Percentiles rank a stretch among this genome's conserved stretches.
Evolutionary conservation across 768 basidiomycete genomes (phyloP).

Genomic region (Gelatoporia subvermispora): DNA sequence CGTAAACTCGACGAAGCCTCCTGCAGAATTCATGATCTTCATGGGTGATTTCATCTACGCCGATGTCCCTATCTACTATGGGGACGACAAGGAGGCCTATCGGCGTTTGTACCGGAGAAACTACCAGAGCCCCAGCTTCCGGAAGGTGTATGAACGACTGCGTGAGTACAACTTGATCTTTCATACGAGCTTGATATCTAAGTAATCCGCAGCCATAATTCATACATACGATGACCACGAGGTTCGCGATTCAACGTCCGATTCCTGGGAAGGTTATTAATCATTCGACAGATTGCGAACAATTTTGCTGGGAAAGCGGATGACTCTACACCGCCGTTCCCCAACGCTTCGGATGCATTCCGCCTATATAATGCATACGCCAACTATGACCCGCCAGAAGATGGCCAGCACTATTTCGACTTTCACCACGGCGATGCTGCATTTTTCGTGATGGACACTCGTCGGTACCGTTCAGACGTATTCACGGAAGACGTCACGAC

Average conservation of each 20-base stretch:
- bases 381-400: slow-evolving; percentile 50
- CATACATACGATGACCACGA: slow-evolving; percentile 75
- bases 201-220: slow-evolving; percentile 45
- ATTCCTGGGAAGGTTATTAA: slow-evolving; percentile 3
- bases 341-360: slow-evolving; percentile 56
- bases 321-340: slow-evolving; percentile 48
- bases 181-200: neutral
- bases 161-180: slow-evolving; percentile 41
- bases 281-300: slow-evolving; percentile 47
- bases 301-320: slow-evolving; percentile 59
- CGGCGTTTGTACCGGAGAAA: slow-evolving; percentile 62
- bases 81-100: slow-evolving; percentile 55
- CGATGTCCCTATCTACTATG: slow-evolving; percentile 61
- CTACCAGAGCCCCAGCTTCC: slow-evolving; percentile 59
- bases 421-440: slow-evolving; percentile 65
- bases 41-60: slow-evolving; percentile 77
- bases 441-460: slow-evolving; percentile 77
- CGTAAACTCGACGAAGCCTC: slow-evolving; percentile 10
- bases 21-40: slow-evolving; percentile 60
- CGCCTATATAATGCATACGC: slow-evolving; percentile 56
- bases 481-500: slow-evolving; percentile 33
- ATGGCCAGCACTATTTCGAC: slow-evolving; percentile 49
- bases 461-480: slow-evolving; percentile 48
- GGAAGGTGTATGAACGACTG: slow-evolving; percentile 61
- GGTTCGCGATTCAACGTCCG: slow-evolving; percentile 25